phyloP scores from a whole-genome alignment of 73 alveolate species.

The Paraurostyla sp. region DNA sequence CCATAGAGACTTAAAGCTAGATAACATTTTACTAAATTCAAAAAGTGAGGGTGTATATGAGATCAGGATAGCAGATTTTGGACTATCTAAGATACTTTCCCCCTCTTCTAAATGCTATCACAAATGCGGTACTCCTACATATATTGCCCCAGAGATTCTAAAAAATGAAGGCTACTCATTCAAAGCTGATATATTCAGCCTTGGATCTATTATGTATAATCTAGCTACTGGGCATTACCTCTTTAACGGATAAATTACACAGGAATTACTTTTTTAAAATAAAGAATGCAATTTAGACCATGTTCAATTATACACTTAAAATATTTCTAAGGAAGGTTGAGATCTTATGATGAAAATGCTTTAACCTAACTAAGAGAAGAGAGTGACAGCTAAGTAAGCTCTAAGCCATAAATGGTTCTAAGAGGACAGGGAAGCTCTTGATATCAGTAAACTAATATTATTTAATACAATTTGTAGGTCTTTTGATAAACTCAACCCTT shows the following conservation, averaged over 20 bases:
- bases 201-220: conserved; percentile 19
- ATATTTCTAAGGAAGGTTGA: not conserved
- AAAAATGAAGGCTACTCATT: conserved; percentile 52
- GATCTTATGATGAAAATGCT: conserved; percentile 62
- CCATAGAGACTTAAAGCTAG: conserved; percentile 70
- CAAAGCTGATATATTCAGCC: conserved; percentile 28
- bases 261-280: not conserved
- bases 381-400: too few relatives aligned
- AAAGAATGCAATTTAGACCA: conserved; percentile 14
- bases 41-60: conserved; percentile 61
- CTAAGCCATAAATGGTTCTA: too few relatives aligned
- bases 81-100: not conserved
- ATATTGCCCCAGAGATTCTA: conserved; percentile 98
- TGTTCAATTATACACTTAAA: not conserved
- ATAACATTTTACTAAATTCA: conserved; percentile 74
- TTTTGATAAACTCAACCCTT: too few relatives aligned
- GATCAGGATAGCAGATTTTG: conserved; percentile 75
- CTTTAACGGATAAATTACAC: conserved; percentile 42
- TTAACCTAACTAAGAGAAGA: conserved; percentile 74
- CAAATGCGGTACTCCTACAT: conserved; percentile 97
- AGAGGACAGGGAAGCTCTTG: too few relatives aligned
- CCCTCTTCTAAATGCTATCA: not conserved
- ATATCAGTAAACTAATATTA: too few relatives aligned
- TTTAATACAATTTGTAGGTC: too few relatives aligned
- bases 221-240: conserved; percentile 8